These are phyloP conservation scores for Mortierella alpina DNA, from an alignment of 192 early-diverging fungal genomes.

Conservation along the genomic window DNA sequence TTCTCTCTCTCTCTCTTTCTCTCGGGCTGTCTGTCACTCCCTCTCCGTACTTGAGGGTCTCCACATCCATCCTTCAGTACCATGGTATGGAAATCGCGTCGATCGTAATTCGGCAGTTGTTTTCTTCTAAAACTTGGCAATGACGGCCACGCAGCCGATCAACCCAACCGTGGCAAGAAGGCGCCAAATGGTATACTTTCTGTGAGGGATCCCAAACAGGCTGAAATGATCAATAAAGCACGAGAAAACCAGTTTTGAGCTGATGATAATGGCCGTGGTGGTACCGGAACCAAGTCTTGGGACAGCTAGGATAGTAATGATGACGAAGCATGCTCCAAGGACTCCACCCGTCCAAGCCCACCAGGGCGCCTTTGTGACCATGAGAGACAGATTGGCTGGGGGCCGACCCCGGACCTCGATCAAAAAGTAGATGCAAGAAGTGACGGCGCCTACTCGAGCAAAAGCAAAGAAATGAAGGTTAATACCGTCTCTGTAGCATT, in stretches of 20 bases:
- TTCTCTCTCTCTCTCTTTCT: no score
- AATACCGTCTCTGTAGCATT: no score
- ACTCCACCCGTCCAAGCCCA: conserved; percentile 65
- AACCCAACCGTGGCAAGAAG: conserved; percentile 57
- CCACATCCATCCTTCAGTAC: no score
- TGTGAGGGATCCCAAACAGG: conserved; percentile 56
- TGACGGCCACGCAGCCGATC: conserved; percentile 58
- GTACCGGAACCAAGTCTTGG: conserved; percentile 65
- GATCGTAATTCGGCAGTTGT: background rate
- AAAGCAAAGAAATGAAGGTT: background rate
- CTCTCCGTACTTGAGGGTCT: no score
- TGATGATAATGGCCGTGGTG: conserved; percentile 61
- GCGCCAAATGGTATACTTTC: conserved; percentile 57
- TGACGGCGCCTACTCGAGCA: conserved; percentile 21
- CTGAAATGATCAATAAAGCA: conserved; percentile 66
- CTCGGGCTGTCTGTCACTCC: no score
- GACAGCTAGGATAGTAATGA: conserved; percentile 61
- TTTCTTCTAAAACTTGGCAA: conserved; percentile 54
- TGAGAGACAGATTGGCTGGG: conserved; percentile 28
- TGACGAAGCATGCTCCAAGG: conserved; percentile 56
- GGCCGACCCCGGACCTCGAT: conserved; percentile 47
- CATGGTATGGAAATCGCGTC: no score
- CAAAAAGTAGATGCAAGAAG: conserved; percentile 39
- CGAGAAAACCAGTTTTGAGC: conserved; percentile 61
- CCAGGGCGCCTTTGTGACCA: conserved; percentile 54